Percentiles rank a stretch among this genome's conserved stretches.
phyloP scores from a whole-genome alignment of 2,329 filamentous ascomycete species.

The Dactylellina parvicollis region DNA sequence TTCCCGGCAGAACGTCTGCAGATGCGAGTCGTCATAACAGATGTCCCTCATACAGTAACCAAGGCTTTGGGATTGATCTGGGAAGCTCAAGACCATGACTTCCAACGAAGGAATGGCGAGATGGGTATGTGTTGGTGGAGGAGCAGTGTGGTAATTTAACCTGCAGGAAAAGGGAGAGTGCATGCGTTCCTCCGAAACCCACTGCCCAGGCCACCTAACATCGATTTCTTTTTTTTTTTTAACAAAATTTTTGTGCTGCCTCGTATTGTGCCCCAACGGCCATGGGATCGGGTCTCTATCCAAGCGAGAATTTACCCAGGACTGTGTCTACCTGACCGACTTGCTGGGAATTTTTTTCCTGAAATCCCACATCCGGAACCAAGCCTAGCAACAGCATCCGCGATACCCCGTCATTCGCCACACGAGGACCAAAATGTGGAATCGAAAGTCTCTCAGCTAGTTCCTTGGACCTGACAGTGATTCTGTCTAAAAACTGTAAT shows the following conservation, averaged over 20 bases:
- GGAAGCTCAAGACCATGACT: not conserved
- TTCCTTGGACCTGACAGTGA: no score
- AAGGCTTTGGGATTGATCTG: conserved; percentile 35
- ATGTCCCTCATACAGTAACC: conserved; percentile 15
- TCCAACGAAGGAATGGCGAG: not conserved
- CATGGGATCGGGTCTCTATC: conserved; percentile 45
- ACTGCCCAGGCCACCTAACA: no score
- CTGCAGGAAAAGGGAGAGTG: conserved; percentile 36
- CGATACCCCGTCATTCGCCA: no score
- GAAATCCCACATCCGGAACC: not conserved
- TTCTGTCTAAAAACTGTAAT: not conserved
- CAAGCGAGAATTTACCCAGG: conserved; percentile 50
- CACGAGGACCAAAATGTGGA: no score
- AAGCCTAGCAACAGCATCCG: not conserved
- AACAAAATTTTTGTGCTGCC: conserved; percentile 7
- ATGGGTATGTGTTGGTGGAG: conserved; percentile 31
- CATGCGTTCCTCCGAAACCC: conserved; percentile 40
- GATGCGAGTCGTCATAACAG: conserved; percentile 20
- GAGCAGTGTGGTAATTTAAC: conserved; percentile 37
- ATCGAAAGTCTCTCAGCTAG: no score
- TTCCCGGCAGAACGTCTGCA: not conserved
- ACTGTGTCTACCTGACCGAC: conserved; percentile 35
- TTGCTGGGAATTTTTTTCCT: conserved; percentile 15
- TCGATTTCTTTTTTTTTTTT: no score
- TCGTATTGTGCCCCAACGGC: conserved; percentile 51